A percentile compares a stretch with the other conserved stretches of the same genome.
Evolutionary conservation across 331 rosid species (phyloP).

Genomic region (Rhamnella rubrinervis): DNA sequence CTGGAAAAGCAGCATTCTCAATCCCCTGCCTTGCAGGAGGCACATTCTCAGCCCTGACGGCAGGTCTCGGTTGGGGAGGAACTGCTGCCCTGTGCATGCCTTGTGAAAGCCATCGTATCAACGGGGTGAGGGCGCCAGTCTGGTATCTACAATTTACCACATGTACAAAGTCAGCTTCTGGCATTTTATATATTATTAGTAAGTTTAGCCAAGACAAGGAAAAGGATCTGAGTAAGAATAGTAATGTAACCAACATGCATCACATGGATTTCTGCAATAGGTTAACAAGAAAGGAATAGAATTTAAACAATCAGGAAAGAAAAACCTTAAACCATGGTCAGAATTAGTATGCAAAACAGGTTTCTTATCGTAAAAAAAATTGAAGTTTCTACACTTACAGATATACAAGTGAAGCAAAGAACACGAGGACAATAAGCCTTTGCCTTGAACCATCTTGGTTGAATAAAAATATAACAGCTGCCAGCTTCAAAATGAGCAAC

Average conservation of each 20-base stretch:
- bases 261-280: background rate
- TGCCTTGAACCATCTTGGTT: conserved; percentile 98
- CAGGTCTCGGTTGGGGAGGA: conserved; percentile 88
- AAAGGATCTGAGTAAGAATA: no score
- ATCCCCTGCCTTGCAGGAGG: conserved; percentile 65
- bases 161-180: conserved; percentile 20
- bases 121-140: conserved; percentile 90
- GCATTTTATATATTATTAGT: background rate
- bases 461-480: conserved; percentile 88
- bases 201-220: background rate
- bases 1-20: conserved; percentile 66
- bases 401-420: conserved; percentile 76
- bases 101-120: conserved; percentile 88
- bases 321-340: conserved; percentile 1
- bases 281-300: background rate
- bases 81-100: conserved; percentile 96
- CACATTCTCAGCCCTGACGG: conserved; percentile 64
- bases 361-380: background rate
- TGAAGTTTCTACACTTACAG: conserved; percentile 56
- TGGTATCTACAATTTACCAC: conserved; percentile 63
- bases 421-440: conserved; percentile 77
- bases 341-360: conserved; percentile 20
- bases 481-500: conserved; percentile 86
- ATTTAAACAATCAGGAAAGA: background rate
- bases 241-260: background rate